These are phyloP conservation scores for Ogataea sp. DNA, from an alignment of 805 yeast genomes.

Conservation along the genomic window DNA sequence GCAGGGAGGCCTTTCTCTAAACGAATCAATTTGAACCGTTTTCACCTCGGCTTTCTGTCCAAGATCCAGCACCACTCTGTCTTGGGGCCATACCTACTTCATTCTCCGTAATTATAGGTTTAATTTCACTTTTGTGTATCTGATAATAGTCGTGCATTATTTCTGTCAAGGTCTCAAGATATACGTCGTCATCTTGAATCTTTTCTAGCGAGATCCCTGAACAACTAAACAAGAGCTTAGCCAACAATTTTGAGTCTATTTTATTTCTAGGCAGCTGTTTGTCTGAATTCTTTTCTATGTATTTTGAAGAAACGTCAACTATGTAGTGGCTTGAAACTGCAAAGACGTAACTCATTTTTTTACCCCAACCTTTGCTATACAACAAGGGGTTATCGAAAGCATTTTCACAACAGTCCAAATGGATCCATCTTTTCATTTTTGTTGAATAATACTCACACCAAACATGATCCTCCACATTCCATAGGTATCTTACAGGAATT, in stretches of 20 bases:
- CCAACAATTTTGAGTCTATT: constrained; percentile 32
- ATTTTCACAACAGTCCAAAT: constrained; percentile 82
- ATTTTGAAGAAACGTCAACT: constrained; percentile 62
- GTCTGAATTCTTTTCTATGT: constrained; percentile 34
- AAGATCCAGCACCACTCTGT: constrained; percentile 66
- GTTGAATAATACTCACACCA: constrained; percentile 88
- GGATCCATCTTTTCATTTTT: constrained; percentile 65
- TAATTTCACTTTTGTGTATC: too few species aligned
- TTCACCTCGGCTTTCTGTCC: constrained; percentile 81
- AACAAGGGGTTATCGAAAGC: constrained; percentile 75
- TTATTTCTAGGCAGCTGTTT: constrained; percentile 39
- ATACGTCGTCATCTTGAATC: constrained; percentile 24
- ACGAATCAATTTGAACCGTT: constrained; percentile 39
- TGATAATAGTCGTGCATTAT: constrained; percentile 26
- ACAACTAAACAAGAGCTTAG: constrained; percentile 24
- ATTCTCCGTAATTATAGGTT: too few species aligned
- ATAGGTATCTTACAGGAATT: constrained; percentile 58
- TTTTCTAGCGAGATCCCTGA: constrained; percentile 27
- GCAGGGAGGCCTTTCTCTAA: too few species aligned
- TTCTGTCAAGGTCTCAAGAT: constrained; percentile 30
- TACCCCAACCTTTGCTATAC: constrained; percentile 85
- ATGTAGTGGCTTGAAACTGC: constrained; percentile 59
- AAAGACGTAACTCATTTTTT: constrained; percentile 81
- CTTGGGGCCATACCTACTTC: too few species aligned
- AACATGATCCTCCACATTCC: constrained; percentile 92